Evolutionary conservation across 139 green algal species (phyloP).

Genomic region (Volvox reticuliferus): DNA sequence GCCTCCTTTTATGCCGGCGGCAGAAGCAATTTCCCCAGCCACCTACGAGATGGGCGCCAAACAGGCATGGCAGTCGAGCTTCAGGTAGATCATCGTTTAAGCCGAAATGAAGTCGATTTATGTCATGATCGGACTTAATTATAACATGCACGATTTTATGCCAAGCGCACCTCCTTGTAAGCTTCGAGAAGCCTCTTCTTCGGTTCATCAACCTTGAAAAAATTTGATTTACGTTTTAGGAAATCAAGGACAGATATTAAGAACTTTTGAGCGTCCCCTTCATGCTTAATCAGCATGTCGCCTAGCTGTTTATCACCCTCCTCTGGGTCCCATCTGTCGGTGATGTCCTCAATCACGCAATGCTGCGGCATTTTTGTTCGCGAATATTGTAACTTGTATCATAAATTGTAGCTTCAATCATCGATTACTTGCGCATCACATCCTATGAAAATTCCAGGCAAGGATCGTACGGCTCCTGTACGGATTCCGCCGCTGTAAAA

Average conservation of each 20-base stretch:
- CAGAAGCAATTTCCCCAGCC: conserved; percentile 10
- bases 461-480: too few species aligned
- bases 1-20: conserved; percentile 52
- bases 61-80: not conserved
- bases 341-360: conserved; percentile 66
- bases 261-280: conserved; percentile 61
- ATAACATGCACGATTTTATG: not conserved
- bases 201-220: conserved; percentile 71
- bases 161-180: conserved; percentile 49
- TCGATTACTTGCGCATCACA: too few species aligned
- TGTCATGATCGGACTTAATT: too few species aligned
- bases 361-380: not conserved
- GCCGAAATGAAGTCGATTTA: not conserved
- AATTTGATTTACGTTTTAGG: conserved; percentile 72
- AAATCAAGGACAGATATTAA: conserved; percentile 70
- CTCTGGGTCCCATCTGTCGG: conserved; percentile 50
- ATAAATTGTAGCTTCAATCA: too few species aligned
- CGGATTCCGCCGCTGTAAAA: too few species aligned
- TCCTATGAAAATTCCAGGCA: too few species aligned
- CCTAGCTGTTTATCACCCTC: conserved; percentile 45
- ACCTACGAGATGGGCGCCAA: conserved; percentile 7
- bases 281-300: conserved; percentile 50
- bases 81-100: not conserved
- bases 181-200: conserved; percentile 64
- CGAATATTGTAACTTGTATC: not conserved